These are phyloP conservation scores for Eutrema yunnanense DNA, from an alignment of 345 rosid species.

Conservation along the genomic window DNA sequence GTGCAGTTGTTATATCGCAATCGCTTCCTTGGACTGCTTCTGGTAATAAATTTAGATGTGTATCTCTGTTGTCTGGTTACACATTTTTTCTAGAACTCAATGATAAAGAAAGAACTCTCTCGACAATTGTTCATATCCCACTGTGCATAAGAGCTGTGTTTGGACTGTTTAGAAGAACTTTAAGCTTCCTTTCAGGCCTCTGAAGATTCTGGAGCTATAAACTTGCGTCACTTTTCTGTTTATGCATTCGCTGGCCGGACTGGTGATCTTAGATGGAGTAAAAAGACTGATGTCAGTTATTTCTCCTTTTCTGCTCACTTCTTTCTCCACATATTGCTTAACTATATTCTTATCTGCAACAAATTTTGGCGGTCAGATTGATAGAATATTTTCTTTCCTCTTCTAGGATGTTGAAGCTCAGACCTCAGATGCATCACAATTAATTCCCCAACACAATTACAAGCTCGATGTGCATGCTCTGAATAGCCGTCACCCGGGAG, in stretches of 20 bases:
- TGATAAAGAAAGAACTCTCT: background rate
- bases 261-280: conserved; percentile 77
- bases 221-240: conserved; percentile 87
- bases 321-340: background rate
- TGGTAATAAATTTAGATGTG: background rate
- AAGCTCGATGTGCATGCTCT: conserved; percentile 83
- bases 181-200: conserved; percentile 45
- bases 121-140: background rate
- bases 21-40: conserved; percentile 7
- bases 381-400: conserved; percentile 15
- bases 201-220: conserved; percentile 62
- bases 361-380: background rate
- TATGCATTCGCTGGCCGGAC: conserved; percentile 82
- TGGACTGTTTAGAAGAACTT: conserved; percentile 16
- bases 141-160: background rate
- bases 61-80: background rate
- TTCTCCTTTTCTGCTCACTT: background rate
- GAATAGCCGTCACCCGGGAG: conserved; percentile 87
- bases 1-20: background rate
- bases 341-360: background rate
- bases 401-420: conserved; percentile 68
- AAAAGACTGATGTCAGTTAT: conserved; percentile 75
- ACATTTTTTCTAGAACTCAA: background rate
- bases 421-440: conserved; percentile 62
- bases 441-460: conserved; percentile 96